phyloP scores from a whole-genome alignment of 1,139 yeast species.

The Diutina rugosa region DNA sequence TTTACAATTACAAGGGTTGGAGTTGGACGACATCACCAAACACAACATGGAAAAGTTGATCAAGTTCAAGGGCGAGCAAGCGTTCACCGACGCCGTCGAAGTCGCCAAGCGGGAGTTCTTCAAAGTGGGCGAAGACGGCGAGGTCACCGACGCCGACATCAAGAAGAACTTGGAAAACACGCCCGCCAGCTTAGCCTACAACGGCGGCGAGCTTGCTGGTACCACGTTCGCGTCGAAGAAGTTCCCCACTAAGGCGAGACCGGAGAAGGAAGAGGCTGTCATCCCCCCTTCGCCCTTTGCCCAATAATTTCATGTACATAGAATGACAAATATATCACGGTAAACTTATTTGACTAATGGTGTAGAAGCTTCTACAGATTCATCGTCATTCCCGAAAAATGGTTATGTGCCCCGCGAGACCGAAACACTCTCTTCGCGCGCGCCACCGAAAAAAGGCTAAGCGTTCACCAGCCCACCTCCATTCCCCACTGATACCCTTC shows the following conservation, averaged over 20 bases:
- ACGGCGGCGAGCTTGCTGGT: constrained; percentile 5
- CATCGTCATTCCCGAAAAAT: no score
- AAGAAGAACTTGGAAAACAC: constrained; percentile 18
- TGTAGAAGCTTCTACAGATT: background rate
- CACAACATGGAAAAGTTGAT: constrained; percentile 43
- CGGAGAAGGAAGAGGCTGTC: background rate
- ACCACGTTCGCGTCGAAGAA: constrained; percentile 23
- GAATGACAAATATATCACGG: background rate
- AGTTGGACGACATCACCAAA: constrained; percentile 47
- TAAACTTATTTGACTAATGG: no score
- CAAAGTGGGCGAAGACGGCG: constrained; percentile 3
- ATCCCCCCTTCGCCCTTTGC: background rate
- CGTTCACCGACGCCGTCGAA: constrained; percentile 53
- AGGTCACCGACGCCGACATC: background rate
- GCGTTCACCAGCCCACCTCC: background rate
- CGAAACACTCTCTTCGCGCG: background rate
- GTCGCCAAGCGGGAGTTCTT: constrained; percentile 34
- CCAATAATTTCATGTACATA: background rate
- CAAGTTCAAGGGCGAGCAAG: constrained; percentile 36
- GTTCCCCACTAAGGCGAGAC: constrained; percentile 13
- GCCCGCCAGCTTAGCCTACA: constrained; percentile 9
- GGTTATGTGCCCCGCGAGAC: background rate
- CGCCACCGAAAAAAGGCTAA: constrained; percentile 1
- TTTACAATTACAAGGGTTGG: constrained; percentile 50
- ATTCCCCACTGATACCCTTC: background rate